Evolutionary conservation across 371 early-diverging fungal species (phyloP), one percentile per base, ranked within the genome.

Genomic region (Mortierella sp.): DNA sequence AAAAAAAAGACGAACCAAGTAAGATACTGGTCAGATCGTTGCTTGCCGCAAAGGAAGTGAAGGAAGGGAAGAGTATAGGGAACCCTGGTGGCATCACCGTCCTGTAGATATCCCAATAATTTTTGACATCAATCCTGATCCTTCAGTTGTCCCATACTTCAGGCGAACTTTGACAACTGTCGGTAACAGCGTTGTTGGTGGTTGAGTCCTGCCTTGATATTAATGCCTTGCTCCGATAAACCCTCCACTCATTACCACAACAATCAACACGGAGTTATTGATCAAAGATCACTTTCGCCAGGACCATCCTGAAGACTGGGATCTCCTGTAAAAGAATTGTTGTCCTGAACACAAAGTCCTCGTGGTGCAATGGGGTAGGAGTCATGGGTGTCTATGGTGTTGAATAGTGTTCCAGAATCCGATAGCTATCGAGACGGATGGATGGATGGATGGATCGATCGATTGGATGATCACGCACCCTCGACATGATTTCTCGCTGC

Each of bases 1-100:
- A n/a, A n/a, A n/a, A n/a, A 50, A 48, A 55, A 64, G n/a, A 71
- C 71, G 71, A 71, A 71, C 71, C 71, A 71, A 71, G 71, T 71
- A 71, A 71, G 64, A 71, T 64, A 71, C 71, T 71, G 71, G 71
- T 71, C 71, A 71, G 60, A 71, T 64, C 59, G 64, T 39, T 71
- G 49, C 10, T 46, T 54, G 43, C n/a, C 24, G 23, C 13, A 21
- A 23, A 43, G 59, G 46, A 54, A 49, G 45, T 23, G 48, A 30
- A 21, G 41, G 26, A 41, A 41, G 27, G 21, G 43, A 48, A 46
- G 24, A 31, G 47, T 28, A 18, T 50, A 38, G 45, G 26, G 58
- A 47, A 30, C 18, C 51, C 31, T 51, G 51, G 13, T 45, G 5
- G n/a, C n/a, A n/a, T n/a, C n/a, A 6, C 28, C 24, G 23, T 49